A percentile compares a stretch with the other conserved stretches of the same genome.
phyloP scores from a whole-genome alignment of 768 basidiomycete genomes.

The Amanita muscaria region DNA sequence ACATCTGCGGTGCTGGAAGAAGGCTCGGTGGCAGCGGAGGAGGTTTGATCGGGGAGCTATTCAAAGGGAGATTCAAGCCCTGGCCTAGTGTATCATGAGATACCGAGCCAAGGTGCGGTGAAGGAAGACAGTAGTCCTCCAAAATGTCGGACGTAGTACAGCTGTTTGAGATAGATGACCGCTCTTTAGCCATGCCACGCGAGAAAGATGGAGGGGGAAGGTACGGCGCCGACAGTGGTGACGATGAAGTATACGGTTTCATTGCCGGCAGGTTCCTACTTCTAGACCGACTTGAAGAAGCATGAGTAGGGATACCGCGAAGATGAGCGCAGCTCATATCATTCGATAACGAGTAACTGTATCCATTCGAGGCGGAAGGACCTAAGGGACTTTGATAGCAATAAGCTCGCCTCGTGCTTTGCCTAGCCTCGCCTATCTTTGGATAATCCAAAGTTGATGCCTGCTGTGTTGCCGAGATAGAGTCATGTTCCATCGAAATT shows the following conservation, averaged over 20 bases:
- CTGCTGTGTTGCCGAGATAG: not conserved
- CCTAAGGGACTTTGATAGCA: not conserved
- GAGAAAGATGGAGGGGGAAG: not conserved
- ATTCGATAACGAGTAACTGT: not conserved
- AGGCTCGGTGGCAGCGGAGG: conserved; percentile 1
- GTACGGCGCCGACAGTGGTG: not conserved
- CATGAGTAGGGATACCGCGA: not conserved
- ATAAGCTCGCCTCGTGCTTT: conserved; percentile 3
- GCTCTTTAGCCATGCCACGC: not conserved
- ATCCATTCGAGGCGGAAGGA: not conserved
- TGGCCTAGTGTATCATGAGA: not conserved
- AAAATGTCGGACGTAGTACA: not conserved
- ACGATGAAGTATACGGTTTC: not conserved
- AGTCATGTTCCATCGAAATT: not conserved
- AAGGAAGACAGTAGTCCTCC: conserved; percentile 1
- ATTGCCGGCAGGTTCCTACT: not conserved
- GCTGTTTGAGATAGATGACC: not conserved
- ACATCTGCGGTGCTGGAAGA: conserved; percentile 2
- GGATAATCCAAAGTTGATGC: not conserved
- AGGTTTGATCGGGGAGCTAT: not conserved
- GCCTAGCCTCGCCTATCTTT: not conserved
- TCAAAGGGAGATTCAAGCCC: not conserved
- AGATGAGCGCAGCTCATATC: not conserved
- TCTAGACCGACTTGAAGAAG: not conserved
- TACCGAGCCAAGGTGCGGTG: not conserved